Conservation (phyloP, 2,329 filamentous ascomycete genomes). For the Onygena corvina region DNA sequence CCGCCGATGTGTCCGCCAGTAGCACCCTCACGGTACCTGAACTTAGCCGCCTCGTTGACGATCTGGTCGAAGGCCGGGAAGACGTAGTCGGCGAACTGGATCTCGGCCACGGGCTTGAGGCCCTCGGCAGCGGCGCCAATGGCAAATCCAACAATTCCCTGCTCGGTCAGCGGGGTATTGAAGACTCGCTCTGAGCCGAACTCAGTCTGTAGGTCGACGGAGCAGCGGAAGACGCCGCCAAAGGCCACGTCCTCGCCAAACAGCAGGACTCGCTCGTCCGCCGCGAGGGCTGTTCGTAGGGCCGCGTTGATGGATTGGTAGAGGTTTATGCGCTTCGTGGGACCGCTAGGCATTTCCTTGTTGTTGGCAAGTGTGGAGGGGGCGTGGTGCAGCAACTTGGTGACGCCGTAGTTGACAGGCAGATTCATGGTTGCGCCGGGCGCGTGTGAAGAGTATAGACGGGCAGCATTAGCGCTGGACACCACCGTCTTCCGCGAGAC, state of each 20-base stretch:
- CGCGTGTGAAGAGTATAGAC: conserved; percentile 37
- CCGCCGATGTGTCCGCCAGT: conserved; percentile 61
- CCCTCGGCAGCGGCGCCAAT: conserved; percentile 83
- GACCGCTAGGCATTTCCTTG: conserved; percentile 59
- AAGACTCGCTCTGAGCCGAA: conserved; percentile 85
- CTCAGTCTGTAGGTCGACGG: conserved; percentile 76
- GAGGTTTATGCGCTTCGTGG: conserved; percentile 78
- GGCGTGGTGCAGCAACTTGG: conserved; percentile 67
- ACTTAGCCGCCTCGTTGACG: conserved; percentile 85
- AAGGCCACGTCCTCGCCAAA: conserved; percentile 98
- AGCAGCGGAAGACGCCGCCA: conserved; percentile 89
- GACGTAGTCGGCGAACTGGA: conserved; percentile 91
- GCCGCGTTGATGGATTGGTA: conserved; percentile 92
- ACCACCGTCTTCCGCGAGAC: too few relatives aligned
- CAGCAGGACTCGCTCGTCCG: conserved; percentile 74
- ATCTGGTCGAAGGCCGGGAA: conserved; percentile 89
- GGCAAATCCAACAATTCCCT: conserved; percentile 87
- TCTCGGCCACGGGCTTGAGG: conserved; percentile 85
- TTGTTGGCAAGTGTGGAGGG: conserved; percentile 59
- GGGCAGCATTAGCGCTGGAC: conserved; percentile 6
- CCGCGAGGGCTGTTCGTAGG: conserved; percentile 65
- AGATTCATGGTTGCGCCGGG: conserved; percentile 56
- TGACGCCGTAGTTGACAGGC: conserved; percentile 75
- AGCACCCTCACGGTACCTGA: conserved; percentile 59
- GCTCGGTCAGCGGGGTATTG: conserved; percentile 88